Conservation (phyloP, 176 grass and related monocot genomes). For the Phoenix dactylifera region DNA sequence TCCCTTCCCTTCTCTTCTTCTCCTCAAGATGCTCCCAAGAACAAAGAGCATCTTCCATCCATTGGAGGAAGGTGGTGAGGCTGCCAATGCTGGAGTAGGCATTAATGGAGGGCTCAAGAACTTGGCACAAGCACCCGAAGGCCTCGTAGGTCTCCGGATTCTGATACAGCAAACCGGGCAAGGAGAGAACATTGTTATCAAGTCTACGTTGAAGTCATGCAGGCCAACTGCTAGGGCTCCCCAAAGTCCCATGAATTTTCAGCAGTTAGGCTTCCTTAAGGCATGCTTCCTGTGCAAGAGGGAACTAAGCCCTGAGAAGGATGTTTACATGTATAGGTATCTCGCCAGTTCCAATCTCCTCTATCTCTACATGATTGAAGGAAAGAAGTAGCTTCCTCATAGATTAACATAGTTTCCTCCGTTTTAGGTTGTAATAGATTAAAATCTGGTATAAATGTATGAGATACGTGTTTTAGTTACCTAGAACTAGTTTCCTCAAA, state of each 20-base stretch:
- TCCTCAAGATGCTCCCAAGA: constrained; percentile 47
- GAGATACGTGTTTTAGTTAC: too few relatives aligned
- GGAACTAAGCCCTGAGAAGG: constrained; percentile 43
- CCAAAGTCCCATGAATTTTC: constrained; percentile 6
- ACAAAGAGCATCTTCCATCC: constrained; percentile 65
- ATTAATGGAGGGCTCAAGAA: constrained; percentile 1
- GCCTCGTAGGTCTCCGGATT: constrained; percentile 41
- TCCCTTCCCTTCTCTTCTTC: background rate
- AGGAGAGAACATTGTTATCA: constrained; percentile 43
- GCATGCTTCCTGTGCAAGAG: constrained; percentile 45
- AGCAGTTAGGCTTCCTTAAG: constrained; percentile 19
- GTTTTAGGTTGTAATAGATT: too few relatives aligned
- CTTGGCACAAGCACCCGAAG: background rate
- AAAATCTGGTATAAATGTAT: too few relatives aligned
- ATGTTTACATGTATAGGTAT: constrained; percentile 70
- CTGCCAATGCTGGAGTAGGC: background rate
- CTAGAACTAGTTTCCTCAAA: too few relatives aligned
- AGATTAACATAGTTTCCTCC: background rate
- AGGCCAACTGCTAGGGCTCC: background rate
- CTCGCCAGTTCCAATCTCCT: too few relatives aligned
- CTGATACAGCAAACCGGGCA: constrained; percentile 26
- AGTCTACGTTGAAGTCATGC: constrained; percentile 30
- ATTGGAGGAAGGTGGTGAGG: constrained; percentile 49
- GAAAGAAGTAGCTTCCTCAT: too few relatives aligned
- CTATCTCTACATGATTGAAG: too few relatives aligned